Base-by-base conservation (phyloP, 2,329 filamentous ascomycete species). In the Exophiala viscosa region DNA sequence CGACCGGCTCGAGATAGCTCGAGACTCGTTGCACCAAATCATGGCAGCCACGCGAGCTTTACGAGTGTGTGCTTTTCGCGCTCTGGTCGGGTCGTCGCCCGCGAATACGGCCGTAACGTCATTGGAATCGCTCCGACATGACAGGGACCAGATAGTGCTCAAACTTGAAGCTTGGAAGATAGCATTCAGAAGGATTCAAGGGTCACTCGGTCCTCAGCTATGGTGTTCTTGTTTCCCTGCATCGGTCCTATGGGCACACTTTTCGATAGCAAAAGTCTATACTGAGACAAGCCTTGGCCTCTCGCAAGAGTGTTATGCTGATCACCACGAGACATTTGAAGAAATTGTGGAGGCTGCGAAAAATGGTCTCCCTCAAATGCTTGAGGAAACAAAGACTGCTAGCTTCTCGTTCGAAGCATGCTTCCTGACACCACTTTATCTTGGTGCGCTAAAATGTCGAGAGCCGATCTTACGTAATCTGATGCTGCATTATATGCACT, bases 361-460 rank as follows among this genome's bases (percentile, higher is more conserved):
- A 47, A n/a, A 17, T 13, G 45, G 45, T 9, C 15, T 47, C 13
- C 33, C 9, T 47, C 33, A 47, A 34, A 11, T 31, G 18, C 23
- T n/a, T 7, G 8, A 10, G 10, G 45, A 9, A 15, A 18, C 28
- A 3, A 8, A 38, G 39, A 40, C 23, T 5, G 8, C 17, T 17
- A 20, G 6, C 15, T 52, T 52, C 23, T 46, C 49, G 18, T 52
- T 48, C 43, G 50, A 49, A 40, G 44, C 15, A 34, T 47, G 50
- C 18, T 41, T 46, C 18, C 28, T 43, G 13, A 9, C 13, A 7
- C 38, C 23, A 9, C 44, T 48, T 18, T 48, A 48, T 18, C 41
- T 53, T 33, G 17, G 20, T 18, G 38, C 33, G 20, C 15, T 43
- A 15, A 53, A 42, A 38, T 49, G 45, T 28, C 34, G 50, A 9